These are phyloP conservation scores for Russula virescens DNA, from an alignment of 768 basidiomycete genomes.

Conservation along the genomic window DNA sequence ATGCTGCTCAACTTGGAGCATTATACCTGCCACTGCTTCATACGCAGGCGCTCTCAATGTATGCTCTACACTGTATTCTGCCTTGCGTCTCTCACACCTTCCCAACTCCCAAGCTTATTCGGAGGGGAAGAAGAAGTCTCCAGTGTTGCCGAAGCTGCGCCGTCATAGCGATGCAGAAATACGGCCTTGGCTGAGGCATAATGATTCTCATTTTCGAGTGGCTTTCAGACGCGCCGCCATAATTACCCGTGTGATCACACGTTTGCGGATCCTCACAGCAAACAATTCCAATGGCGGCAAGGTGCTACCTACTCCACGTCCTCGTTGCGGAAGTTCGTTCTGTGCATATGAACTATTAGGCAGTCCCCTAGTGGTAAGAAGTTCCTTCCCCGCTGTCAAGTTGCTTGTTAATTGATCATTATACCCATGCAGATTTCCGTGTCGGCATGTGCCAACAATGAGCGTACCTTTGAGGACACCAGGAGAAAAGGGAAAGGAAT, in stretches of 20 bases:
- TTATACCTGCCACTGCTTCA: conserved; percentile 18
- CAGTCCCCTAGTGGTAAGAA: conserved; percentile 10
- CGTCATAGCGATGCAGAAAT: not conserved
- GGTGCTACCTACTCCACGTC: not conserved
- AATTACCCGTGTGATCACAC: not conserved
- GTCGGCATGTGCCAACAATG: conserved; percentile 10
- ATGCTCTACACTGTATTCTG: not conserved
- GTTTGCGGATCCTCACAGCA: not conserved
- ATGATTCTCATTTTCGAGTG: not conserved
- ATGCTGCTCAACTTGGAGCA: conserved; percentile 25
- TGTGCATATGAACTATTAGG: not conserved
- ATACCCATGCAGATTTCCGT: conserved; percentile 12
- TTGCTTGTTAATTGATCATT: not conserved
- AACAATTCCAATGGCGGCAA: not conserved
- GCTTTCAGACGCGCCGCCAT: not conserved
- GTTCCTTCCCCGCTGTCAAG: not conserved
- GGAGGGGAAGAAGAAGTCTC: not conserved
- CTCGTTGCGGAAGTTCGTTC: not conserved
- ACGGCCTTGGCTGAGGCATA: not conserved
- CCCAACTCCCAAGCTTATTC: not conserved
- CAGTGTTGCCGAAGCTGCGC: not conserved
- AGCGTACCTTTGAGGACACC: conserved; percentile 15
- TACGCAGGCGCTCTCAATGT: conserved; percentile 1
- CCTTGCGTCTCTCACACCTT: not conserved
- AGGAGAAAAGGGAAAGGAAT: conserved; percentile 11